Evolutionary conservation across 805 yeast genomes (phyloP), one percentile per base, ranked within the genome.

Genomic region (Saccharomyces eubayanus): DNA sequence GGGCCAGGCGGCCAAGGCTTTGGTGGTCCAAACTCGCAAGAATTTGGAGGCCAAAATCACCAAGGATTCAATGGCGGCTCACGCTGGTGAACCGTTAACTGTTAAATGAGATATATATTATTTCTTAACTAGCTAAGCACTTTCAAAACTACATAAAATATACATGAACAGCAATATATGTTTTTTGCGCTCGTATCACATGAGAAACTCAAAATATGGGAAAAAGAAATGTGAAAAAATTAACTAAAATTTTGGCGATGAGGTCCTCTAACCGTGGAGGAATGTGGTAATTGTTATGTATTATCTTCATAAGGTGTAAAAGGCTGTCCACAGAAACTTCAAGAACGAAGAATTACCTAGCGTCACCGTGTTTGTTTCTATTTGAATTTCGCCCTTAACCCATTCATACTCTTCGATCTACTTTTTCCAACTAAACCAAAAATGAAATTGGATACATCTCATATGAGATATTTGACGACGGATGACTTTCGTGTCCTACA

Each of bases 361-460:
- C 24, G 24, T 24, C 24, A 24, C 24, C 24, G 24, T 24, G 3
- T 24, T 24, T 24, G 24, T 24, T 24, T 24, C 24, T 24, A 24
- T 24, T 24, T 24, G 24, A 24, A 24, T 24, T 24, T 24, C 3
- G 24, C 24, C 24, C 24, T 24, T 24, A 24, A 24, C 3, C 24
- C 24, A 3, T 24, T 24, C 24, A 24, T 24, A 24, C 21, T 36
- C 21, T 36, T 36, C 43, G 3, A 1, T 11, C 2, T 28, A 16
- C 24, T 46, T 41, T 46, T 31, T n/a, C 14, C 30, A 40, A 51
- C 40, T 8, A 12, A 8, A 9, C 14, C 47, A 74, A 49, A 24
- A 41, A 92, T 94, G 97, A 94, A 90, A 79, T 76, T 94, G 51
- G 97, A 94, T 62, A 87, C 95, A 0, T 77, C 94, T 8, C 95